Conservation (phyloP, 2,329 filamentous ascomycete genomes). For the Arthroderma sp. region DNA sequence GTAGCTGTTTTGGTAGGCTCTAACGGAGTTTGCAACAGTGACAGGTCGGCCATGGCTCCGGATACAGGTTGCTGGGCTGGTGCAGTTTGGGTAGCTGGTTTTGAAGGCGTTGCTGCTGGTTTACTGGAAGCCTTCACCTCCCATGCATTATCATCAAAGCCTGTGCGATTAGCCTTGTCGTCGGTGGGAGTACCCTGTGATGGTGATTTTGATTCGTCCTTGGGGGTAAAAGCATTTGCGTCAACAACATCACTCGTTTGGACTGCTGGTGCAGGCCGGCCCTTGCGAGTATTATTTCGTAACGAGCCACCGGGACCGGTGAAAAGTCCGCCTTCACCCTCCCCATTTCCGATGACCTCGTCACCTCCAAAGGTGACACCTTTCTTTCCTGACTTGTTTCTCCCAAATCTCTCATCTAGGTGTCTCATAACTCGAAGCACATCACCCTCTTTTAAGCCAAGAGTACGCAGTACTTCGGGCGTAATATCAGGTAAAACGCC, state of each 20-base stretch:
- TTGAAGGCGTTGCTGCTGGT: conserved; percentile 14
- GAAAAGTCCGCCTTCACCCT: conserved; percentile 59
- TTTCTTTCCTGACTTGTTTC: conserved; percentile 43
- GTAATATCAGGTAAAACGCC: conserved; percentile 84
- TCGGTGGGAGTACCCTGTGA: conserved; percentile 38
- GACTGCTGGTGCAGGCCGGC: conserved; percentile 72
- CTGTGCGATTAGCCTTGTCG: conserved; percentile 40
- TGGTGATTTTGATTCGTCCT: conserved; percentile 34
- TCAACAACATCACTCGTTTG: conserved; percentile 78
- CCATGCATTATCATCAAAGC: conserved; percentile 97
- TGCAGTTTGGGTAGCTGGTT: conserved; percentile 19
- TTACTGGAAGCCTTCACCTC: conserved; percentile 74
- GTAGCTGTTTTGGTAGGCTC: conserved; percentile 43
- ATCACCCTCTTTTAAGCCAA: conserved; percentile 92
- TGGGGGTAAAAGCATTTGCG: conserved; percentile 65
- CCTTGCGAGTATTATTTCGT: conserved; percentile 88
- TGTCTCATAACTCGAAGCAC: conserved; percentile 90
- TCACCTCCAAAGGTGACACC: conserved; percentile 41
- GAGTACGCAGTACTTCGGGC: conserved; percentile 63
- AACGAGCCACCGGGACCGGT: conserved; percentile 83
- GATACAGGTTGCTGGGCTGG: conserved; percentile 41
- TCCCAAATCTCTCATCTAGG: conserved; percentile 66
- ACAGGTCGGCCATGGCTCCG: conserved; percentile 56
- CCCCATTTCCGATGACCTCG: conserved; percentile 46
- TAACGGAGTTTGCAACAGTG: conserved; percentile 47